Evolutionary conservation across 257 asterid species (phyloP), one percentile per base, ranked within the genome.

Genomic region (Datura wrightii): DNA sequence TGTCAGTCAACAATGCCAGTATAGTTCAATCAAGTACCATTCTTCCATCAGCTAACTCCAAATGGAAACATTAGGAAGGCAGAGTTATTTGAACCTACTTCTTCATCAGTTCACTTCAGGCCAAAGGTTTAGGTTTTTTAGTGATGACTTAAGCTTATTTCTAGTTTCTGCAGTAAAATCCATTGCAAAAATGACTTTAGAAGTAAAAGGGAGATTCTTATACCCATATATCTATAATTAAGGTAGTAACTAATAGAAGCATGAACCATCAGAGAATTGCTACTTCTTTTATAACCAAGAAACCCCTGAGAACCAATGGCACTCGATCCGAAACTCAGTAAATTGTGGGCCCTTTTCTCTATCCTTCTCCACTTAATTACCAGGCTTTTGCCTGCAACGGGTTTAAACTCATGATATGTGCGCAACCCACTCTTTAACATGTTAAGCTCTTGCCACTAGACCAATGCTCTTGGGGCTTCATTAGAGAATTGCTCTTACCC

Each of bases 21-120:
- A 24, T 31, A 24, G 70, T 31, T 63, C 18, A 63, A 31, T 31
- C 6, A 24, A 31, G 31, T 5, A 4, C 70, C 42, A 63, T 31
- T 24, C 41, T 62, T 24, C 8, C 70, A 62, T 10, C 70, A 62
- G 70, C 70, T 10, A 10, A 63, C 70, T 63, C 41, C 70, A 62
- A 63, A 63, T 63, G 42, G 70, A 63, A 63, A 36, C 70, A 62
- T 62, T 62, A 4, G 31, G 70, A 62, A 31, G 70, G 42, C 70
- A 63, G 70, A 34, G 18, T 63, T 31, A 63, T 63, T 31, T 63
- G 42, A 63, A 63, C 70, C 70, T 63, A 31, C 42, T 63, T 62
- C 19, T 62, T 36, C 41, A 31, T 63, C 41, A 63, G 70, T 63
- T 31, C 70, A 31, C 42, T 63, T 36, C 42, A 63, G 42, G 70